Base-by-base conservation (phyloP, 2,329 filamentous ascomycete species). In the Tetracladium maxilliforme region DNA sequence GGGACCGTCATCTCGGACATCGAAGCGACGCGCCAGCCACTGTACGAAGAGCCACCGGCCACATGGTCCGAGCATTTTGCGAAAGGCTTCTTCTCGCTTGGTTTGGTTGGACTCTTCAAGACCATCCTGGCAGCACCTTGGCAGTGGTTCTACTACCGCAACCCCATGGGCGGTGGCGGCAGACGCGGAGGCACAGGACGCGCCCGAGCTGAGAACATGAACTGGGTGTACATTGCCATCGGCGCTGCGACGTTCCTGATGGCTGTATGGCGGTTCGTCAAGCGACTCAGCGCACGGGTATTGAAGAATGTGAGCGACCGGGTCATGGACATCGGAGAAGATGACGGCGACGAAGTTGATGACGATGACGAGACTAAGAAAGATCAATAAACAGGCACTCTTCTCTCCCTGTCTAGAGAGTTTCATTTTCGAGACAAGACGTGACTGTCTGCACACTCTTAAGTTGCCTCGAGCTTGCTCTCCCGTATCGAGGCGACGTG, bases 401-500 rank as follows among this genome's bases (percentile, higher is more conserved):
- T 12, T 25, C 29, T 30, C 37, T 38, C 19, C 13, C 25, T 10
- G 11, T 27, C n/a, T n/a, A 41, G 41, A 26, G 36, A 44, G 21
- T 32, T 45, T 15, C 47, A 14, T 25, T 19, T 20, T 25, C 4
- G 10, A 5, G 14, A 7, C 14, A 10, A 11, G 23, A 17, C 12
- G 27, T 14, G 6, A 16, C 17, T 13, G 6, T 32, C 49, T 79
- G 83, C 83, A 87, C 79, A 77, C 80, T 79, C 77, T 92, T 93
- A 79, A 93, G 84, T 90, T 92, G 81, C 69, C 82, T 84, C 68
- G 67, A 71, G 57, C 37, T 49, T 61, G 61, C 63, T 68, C 58
- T 57, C 65, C 78, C 68, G 68, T 87, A 74, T 72, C 70, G 70
- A 84, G 81, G 73, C 77, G 74, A 90, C 86, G 74, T 90, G 84